Evolutionary conservation across 768 basidiomycete genomes (phyloP).

Genomic region (Russula virescens): DNA sequence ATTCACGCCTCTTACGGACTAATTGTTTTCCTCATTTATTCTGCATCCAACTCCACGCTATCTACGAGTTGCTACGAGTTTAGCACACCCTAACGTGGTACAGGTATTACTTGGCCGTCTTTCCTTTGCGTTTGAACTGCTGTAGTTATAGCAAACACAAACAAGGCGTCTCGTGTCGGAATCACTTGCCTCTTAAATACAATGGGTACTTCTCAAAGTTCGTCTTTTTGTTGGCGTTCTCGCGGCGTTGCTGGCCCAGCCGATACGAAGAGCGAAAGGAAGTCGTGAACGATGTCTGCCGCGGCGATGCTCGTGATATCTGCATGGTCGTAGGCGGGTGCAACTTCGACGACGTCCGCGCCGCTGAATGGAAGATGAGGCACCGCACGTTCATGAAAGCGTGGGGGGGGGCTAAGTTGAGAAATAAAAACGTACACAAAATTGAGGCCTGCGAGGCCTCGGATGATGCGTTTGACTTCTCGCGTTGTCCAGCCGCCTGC

Average conservation of each 20-base stretch:
- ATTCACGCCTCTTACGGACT: slow-evolving; percentile 1
- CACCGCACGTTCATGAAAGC: neutral
- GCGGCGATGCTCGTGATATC: slow-evolving; percentile 66
- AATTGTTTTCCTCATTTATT: neutral
- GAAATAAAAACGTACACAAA: slow-evolving; percentile 52
- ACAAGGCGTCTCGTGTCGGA: neutral
- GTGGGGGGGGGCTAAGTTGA: neutral
- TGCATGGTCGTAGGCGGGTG: slow-evolving; percentile 68
- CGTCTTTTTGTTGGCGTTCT: slow-evolving; percentile 27
- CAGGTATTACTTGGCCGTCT: neutral
- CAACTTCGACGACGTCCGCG: slow-evolving; percentile 67
- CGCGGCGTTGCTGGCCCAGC: slow-evolving; percentile 35
- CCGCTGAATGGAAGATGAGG: slow-evolving; percentile 38
- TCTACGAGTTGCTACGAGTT: slow-evolving; percentile 1
- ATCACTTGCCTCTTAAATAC: neutral
- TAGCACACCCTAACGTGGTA: neutral
- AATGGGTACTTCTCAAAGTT: slow-evolving; percentile 25
- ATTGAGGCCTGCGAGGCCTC: slow-evolving; percentile 73
- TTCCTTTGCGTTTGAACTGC: neutral
- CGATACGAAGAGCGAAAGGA: slow-evolving; percentile 54
- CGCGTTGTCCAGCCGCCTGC: slow-evolving; percentile 81
- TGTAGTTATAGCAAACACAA: neutral
- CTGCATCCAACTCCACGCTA: neutral
- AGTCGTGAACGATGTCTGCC: slow-evolving; percentile 64
- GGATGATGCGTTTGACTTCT: slow-evolving; percentile 73